Evolutionary conservation across 192 early-diverging fungal species (phyloP).

Genomic region (Linnemannia elongata): DNA sequence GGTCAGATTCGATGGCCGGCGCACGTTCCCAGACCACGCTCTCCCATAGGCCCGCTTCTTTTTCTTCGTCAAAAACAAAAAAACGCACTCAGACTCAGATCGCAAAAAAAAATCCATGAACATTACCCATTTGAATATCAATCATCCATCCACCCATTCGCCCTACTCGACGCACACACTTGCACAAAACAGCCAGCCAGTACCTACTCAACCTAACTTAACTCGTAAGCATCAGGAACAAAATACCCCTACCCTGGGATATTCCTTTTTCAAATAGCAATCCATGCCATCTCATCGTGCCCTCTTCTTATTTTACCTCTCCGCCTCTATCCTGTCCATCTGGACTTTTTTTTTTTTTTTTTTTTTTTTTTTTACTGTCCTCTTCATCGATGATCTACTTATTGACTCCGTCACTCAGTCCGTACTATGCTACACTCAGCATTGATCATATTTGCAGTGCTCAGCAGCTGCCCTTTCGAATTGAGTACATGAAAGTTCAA

Average conservation of each 20-base stretch:
- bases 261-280: neutral
- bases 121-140: neutral
- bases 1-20: neutral
- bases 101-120: neutral
- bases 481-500: neutral
- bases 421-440: neutral
- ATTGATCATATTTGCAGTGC: neutral
- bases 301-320: neutral
- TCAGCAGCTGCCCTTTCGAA: neutral
- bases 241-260: too few species aligned
- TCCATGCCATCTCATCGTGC: constrained; percentile 2
- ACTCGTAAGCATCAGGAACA: too few species aligned
- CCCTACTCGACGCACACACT: neutral
- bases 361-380: neutral
- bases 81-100: constrained; percentile 10
- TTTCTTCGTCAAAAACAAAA: neutral
- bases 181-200: neutral
- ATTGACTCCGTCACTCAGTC: neutral
- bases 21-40: constrained; percentile 2
- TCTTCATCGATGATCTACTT: constrained; percentile 6
- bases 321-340: constrained; percentile 10
- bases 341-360: constrained; percentile 9
- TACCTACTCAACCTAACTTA: neutral
- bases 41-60: neutral
- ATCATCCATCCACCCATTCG: neutral